A percentile compares a stretch with the other conserved stretches of the same genome.
These are phyloP conservation scores for Seminavis robusta DNA, from an alignment of 108 stramenopile species.

Conservation along the genomic window DNA sequence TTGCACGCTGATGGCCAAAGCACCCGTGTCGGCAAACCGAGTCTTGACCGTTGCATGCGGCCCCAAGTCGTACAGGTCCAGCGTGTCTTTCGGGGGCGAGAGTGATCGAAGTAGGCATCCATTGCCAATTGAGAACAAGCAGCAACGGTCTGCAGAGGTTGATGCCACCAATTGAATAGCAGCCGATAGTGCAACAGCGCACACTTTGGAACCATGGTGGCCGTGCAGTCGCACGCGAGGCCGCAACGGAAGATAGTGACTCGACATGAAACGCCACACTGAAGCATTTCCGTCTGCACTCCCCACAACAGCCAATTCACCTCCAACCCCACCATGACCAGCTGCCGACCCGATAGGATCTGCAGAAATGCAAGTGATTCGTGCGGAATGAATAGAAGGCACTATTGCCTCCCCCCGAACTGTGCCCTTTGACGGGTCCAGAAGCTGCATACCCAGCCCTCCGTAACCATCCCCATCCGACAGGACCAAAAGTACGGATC, in stretches of 20 bases:
- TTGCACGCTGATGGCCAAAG: conserved; percentile 67
- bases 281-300: conserved; percentile 77
- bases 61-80: conserved; percentile 23
- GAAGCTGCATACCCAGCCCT: conserved; percentile 77
- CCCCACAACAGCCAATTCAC: conserved; percentile 84
- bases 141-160: conserved; percentile 59
- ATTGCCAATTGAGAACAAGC: conserved; percentile 80
- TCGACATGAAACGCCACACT: conserved; percentile 88
- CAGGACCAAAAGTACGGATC: conserved; percentile 72
- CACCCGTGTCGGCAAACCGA: conserved; percentile 59
- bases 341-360: conserved; percentile 84
- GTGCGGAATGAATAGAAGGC: conserved; percentile 60
- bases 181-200: conserved; percentile 64
- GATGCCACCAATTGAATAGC: conserved; percentile 75
- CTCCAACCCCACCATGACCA: conserved; percentile 82
- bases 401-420: conserved; percentile 75
- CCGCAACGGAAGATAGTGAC: conserved; percentile 77
- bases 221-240: conserved; percentile 70
- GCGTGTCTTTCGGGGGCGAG: conserved; percentile 47
- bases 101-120: conserved; percentile 74
- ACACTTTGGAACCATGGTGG: conserved; percentile 59
- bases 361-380: conserved; percentile 74
- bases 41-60: conserved; percentile 21
- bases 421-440: conserved; percentile 77
- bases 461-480: conserved; percentile 84